phyloP scores from a whole-genome alignment of 2,329 filamentous ascomycete species.

The Colletotrichum cuscutae region DNA sequence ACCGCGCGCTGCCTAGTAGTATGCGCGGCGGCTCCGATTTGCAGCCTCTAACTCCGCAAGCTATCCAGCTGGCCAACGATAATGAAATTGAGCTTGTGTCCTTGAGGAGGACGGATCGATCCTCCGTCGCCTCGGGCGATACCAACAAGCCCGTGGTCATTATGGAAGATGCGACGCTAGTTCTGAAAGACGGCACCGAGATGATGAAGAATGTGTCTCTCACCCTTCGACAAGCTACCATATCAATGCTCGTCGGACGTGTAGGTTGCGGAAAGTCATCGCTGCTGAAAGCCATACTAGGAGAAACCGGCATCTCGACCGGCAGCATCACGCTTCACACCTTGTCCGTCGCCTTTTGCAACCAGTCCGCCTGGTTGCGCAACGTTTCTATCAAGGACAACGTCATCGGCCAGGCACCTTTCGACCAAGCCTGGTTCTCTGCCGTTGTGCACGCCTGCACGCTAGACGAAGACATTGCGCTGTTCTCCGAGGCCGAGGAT shows the following conservation, averaged over 20 bases:
- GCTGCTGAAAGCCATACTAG: conserved; percentile 49
- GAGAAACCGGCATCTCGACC: conserved; percentile 45
- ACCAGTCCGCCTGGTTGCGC: conserved; percentile 55
- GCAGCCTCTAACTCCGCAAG: conserved; percentile 29
- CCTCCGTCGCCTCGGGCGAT: background rate
- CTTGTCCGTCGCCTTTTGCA: conserved; percentile 50
- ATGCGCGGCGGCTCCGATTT: conserved; percentile 23
- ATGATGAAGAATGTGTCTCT: conserved; percentile 42
- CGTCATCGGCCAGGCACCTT: conserved; percentile 45
- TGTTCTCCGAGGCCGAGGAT: conserved; percentile 44
- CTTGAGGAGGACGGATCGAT: background rate
- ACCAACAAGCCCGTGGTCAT: conserved; percentile 9
- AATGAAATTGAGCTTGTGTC: conserved; percentile 1
- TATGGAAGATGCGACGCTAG: conserved; percentile 33
- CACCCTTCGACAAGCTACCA: conserved; percentile 27
- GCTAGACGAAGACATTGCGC: conserved; percentile 46
- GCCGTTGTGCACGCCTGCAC: conserved; percentile 46
- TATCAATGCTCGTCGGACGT: conserved; percentile 52
- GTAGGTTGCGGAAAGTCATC: conserved; percentile 58
- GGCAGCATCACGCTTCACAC: conserved; percentile 26
- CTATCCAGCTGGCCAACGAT: conserved; percentile 1
- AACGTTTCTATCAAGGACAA: conserved; percentile 52
- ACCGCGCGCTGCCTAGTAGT: background rate
- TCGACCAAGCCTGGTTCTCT: conserved; percentile 43
- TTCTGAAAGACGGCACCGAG: conserved; percentile 25